phyloP scores from a whole-genome alignment of 2,329 filamentous ascomycete species.

The Pseudogymnoascus sp. region DNA sequence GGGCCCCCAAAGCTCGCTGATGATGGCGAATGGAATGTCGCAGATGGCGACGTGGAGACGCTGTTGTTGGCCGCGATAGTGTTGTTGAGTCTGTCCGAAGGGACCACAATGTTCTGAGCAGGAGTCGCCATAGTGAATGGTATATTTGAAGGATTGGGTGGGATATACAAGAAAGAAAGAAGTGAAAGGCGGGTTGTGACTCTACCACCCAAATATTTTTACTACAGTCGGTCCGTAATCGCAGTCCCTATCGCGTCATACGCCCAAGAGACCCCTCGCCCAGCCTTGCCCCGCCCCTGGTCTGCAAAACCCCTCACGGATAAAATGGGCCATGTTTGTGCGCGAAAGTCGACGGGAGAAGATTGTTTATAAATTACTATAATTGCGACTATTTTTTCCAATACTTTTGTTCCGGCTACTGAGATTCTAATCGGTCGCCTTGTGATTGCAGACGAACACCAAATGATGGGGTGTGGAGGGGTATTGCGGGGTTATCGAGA shows the following conservation, averaged over 20 bases:
- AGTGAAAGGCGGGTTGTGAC: conserved; percentile 6
- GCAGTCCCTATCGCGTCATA: background rate
- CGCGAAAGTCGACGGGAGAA: background rate
- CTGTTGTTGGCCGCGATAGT: conserved; percentile 52
- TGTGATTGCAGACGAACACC: background rate
- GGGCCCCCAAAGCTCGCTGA: conserved; percentile 48
- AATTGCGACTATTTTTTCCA: background rate
- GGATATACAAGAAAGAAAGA: background rate
- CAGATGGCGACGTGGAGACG: conserved; percentile 66
- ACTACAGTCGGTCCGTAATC: conserved; percentile 3
- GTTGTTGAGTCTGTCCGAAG: conserved; percentile 29
- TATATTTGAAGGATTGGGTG: conserved; percentile 5
- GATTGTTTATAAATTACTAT: background rate
- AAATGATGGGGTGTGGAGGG: background rate
- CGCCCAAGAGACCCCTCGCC: conserved; percentile 1
- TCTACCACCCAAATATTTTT: conserved; percentile 8
- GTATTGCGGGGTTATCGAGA: conserved; percentile 5
- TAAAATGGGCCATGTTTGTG: background rate
- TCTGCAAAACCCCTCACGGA: background rate
- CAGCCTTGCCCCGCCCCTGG: background rate
- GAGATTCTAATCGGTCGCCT: background rate
- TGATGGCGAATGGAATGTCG: conserved; percentile 66
- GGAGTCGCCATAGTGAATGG: conserved; percentile 23
- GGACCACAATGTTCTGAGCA: conserved; percentile 42
- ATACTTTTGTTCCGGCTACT: background rate